Conservation (phyloP, 2,329 filamentous ascomycete genomes). For the Alternaria triticina region DNA sequence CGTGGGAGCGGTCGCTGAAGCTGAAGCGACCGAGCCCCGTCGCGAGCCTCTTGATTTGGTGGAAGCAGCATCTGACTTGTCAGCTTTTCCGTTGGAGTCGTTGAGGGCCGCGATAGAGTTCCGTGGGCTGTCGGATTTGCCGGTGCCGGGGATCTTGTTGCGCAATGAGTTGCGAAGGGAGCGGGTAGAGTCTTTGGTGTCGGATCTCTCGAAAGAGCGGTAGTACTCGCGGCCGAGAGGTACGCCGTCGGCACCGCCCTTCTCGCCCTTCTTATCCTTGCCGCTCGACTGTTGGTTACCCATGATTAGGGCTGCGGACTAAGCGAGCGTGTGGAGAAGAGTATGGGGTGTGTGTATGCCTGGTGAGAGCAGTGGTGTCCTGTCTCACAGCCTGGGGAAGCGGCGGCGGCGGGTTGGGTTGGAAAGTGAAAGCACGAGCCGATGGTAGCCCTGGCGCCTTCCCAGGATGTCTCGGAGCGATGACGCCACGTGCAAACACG, state of each 20-base stretch:
- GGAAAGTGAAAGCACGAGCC: constrained; percentile 21
- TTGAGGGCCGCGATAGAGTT: constrained; percentile 69
- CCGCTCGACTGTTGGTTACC: constrained; percentile 76
- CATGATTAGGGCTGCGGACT: constrained; percentile 61
- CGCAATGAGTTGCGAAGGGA: constrained; percentile 82
- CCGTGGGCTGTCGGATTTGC: constrained; percentile 80
- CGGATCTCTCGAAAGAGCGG: constrained; percentile 88
- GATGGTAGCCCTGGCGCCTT: constrained; percentile 23
- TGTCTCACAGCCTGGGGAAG: constrained; percentile 14
- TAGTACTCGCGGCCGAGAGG: constrained; percentile 74
- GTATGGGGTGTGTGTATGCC: constrained; percentile 13
- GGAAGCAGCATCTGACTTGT: constrained; percentile 78
- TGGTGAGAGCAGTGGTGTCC: constrained; percentile 1
- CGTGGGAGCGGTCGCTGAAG: constrained; percentile 45
- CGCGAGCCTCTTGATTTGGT: constrained; percentile 64
- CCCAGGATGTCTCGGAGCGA: constrained; percentile 12
- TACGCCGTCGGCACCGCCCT: constrained; percentile 59
- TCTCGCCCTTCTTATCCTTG: constrained; percentile 53
- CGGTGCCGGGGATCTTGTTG: constrained; percentile 82
- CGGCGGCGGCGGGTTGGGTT: constrained; percentile 17
- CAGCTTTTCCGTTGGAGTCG: constrained; percentile 57
- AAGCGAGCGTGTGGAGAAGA: constrained; percentile 11
- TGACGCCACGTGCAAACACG: constrained; percentile 27
- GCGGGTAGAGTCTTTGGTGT: constrained; percentile 89
- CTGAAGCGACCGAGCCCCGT: constrained; percentile 45